Evolutionary conservation across 148 eudicot genomes (phyloP), one percentile per base, ranked within the genome.

Genomic region (Limonium bicolor): DNA sequence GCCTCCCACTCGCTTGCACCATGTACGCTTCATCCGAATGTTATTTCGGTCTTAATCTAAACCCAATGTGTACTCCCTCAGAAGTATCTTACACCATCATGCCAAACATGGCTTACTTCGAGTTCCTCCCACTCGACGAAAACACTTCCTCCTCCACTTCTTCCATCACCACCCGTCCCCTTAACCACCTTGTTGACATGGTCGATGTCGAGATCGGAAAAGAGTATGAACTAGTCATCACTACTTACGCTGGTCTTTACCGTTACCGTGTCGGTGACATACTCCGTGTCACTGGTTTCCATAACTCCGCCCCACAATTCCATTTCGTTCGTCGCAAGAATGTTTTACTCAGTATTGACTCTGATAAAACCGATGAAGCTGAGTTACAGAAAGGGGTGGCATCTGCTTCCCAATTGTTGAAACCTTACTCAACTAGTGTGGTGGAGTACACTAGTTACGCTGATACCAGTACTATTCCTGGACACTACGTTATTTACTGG

Each of bases 71-170:
- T 25, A 72, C 74, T 22, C 95, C 95, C 2, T 37, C 86, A 0
- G 76, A 85, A 38, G 95, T 85, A 3, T 85, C 86, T 0, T 85
- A 85, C 63, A 85, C 95, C 53, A 77, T 86, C 48, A 81, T 86
- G 92, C 95, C 95, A 19, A 86, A 86, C 74, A 86, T 86, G 95
- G 92, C 80, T 25, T 80, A 80, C 42, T 86, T 86, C 44, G 92
- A 80, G 71, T 86, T 86, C 48, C 55, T 86, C 18, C 82, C 95
- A 0, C 60, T 74, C 20, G 79, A 73, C 51, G 12, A 13, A 31
- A n/a, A n/a, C n/a, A n/a, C n/a, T n/a, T n/a, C n/a, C n/a, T 53
- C 56, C 6, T 29, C 57, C 20, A 36, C 43, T 49, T 20, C 69
- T 0, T 0, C 23, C 53, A 55, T 58, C 59, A 26, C 50, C 3